A percentile compares a stretch with the other conserved stretches of the same genome.
Conservation (phyloP, 2,329 filamentous ascomycete species). For the Dothidotthia symphoricarpi region DNA sequence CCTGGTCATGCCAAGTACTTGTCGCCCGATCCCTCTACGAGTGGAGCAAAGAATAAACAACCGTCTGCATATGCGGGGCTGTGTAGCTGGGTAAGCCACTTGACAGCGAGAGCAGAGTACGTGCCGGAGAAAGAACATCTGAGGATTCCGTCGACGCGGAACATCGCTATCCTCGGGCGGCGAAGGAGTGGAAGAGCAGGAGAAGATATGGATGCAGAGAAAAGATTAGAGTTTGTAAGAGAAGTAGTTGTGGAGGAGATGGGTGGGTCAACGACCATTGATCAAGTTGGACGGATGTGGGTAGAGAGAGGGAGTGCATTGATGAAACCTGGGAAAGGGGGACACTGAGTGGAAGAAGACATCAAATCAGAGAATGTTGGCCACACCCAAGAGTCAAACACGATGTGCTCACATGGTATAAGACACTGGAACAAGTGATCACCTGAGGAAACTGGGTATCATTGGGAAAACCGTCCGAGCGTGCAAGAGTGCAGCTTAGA, state of each 20-base stretch:
- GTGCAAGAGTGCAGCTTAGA: constrained; percentile 24
- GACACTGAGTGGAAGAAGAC: constrained; percentile 30
- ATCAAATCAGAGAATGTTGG: constrained; percentile 33
- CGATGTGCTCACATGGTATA: not conserved
- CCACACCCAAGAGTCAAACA: too few relatives aligned
- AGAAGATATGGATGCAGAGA: constrained; percentile 57
- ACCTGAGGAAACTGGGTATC: constrained; percentile 39
- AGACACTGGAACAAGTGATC: constrained; percentile 5
- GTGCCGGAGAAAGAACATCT: constrained; percentile 78
- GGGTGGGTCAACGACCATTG: constrained; percentile 40
- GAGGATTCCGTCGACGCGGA: constrained; percentile 88
- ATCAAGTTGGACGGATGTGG: constrained; percentile 51
- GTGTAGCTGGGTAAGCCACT: constrained; percentile 70
- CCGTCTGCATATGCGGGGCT: constrained; percentile 79
- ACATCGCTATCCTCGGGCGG: constrained; percentile 76
- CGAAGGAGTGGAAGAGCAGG: constrained; percentile 33
- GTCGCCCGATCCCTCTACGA: constrained; percentile 14
- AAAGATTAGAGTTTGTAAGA: constrained; percentile 60
- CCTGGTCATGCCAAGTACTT: constrained; percentile 27
- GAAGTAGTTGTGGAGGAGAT: constrained; percentile 60
- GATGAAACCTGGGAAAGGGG: constrained; percentile 45
- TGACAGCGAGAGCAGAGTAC: constrained; percentile 73
- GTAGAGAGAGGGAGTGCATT: constrained; percentile 52
- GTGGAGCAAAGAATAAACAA: constrained; percentile 30
- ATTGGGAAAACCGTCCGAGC: constrained; percentile 34